phyloP scores from a whole-genome alignment of 2,329 filamentous ascomycete species.

The Sporothrix pseudoabietina region DNA sequence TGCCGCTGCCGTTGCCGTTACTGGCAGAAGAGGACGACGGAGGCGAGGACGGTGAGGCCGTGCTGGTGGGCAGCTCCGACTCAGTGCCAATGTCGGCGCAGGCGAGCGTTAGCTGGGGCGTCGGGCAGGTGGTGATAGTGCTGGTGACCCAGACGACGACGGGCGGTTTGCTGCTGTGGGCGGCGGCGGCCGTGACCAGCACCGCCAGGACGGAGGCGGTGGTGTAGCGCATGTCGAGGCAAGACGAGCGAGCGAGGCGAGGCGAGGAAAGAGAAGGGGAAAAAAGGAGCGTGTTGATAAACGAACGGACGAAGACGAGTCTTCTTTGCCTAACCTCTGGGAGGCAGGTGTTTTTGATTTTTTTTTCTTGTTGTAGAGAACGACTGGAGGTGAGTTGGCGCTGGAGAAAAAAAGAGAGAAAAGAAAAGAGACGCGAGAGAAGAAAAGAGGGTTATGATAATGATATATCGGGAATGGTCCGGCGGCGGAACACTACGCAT shows the following conservation, averaged over 20 bases:
- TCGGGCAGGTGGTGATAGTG: constrained; percentile 28
- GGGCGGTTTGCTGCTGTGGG: background rate
- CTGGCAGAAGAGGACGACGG: background rate
- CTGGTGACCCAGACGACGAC: constrained; percentile 29
- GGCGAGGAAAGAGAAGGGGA: constrained; percentile 20
- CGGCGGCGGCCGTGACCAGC: background rate
- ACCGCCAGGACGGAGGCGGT: background rate
- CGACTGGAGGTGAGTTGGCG: constrained; percentile 21
- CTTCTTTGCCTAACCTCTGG: constrained; percentile 11
- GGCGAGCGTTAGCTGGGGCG: background rate
- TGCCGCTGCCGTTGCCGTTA: background rate
- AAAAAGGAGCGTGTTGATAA: background rate
- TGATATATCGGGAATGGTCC: background rate
- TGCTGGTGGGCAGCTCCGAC: background rate
- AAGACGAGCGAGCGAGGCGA: background rate
- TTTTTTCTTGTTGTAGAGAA: constrained; percentile 4
- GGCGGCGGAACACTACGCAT: background rate
- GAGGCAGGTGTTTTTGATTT: background rate
- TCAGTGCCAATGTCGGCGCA: constrained; percentile 11
- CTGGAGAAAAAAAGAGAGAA: background rate
- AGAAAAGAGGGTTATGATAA: background rate
- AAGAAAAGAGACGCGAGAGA: background rate
- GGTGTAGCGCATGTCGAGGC: background rate
- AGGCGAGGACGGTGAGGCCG: background rate
- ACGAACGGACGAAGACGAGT: background rate